phyloP scores from a whole-genome alignment of 2,329 filamentous ascomycete genomes.

The Bipolaris gigantea region DNA sequence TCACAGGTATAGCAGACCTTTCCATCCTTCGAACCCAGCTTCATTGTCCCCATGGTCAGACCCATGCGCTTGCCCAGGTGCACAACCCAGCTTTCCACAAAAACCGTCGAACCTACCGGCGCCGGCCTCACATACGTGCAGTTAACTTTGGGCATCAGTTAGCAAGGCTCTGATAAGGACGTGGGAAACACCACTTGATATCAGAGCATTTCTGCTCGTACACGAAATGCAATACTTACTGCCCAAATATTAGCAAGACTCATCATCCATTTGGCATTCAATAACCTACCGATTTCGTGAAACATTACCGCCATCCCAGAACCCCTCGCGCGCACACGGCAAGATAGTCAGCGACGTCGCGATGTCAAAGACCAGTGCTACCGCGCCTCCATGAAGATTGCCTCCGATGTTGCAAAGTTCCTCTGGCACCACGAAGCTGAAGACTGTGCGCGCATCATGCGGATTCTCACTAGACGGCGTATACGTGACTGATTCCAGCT shows the following conservation, averaged over 20 bases:
- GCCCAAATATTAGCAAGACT: conserved; percentile 8
- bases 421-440: conserved; percentile 49
- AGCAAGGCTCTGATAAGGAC: conserved; percentile 11
- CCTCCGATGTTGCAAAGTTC: conserved; percentile 49
- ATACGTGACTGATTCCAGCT: conserved; percentile 39
- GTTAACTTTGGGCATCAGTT: conserved; percentile 37
- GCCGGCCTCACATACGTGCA: conserved; percentile 52
- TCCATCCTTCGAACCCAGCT: conserved; percentile 39
- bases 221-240: conserved; percentile 14
- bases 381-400: conserved; percentile 58
- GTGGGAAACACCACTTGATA: not conserved
- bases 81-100: conserved; percentile 50
- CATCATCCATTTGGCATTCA: not conserved
- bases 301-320: conserved; percentile 52
- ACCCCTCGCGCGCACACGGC: conserved; percentile 35
- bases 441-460: conserved; percentile 45
- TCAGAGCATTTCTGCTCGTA: not conserved
- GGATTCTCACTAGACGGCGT: conserved; percentile 32
- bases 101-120: conserved; percentile 44
- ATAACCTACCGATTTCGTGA: conserved; percentile 22
- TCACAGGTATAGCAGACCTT: conserved; percentile 47
- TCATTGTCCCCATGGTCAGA: conserved; percentile 47
- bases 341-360: conserved; percentile 49
- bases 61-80: conserved; percentile 49
- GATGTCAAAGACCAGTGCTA: conserved; percentile 60